Conservation (phyloP, 345 rosid species). For the Hibiscus mutabilis region DNA sequence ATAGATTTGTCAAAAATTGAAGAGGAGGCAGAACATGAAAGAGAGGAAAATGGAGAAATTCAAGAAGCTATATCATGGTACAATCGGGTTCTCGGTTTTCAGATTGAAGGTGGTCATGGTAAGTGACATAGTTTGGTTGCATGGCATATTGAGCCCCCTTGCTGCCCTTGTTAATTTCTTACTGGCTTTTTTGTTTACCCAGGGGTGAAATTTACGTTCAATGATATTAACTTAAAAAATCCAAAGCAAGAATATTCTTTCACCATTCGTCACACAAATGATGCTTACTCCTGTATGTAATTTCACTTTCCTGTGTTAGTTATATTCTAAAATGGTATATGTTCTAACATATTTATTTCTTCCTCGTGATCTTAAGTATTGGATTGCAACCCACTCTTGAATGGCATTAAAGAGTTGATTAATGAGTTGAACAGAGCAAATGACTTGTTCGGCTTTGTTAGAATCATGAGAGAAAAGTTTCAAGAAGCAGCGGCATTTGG, state of each 20-base stretch:
- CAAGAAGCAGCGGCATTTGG: constrained; percentile 55
- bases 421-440: constrained; percentile 69
- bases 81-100: constrained; percentile 66
- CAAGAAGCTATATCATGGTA: constrained; percentile 79
- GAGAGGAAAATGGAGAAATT: constrained; percentile 38
- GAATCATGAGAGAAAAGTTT: constrained; percentile 74
- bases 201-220: constrained; percentile 88
- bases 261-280: constrained; percentile 61
- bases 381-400: constrained; percentile 61
- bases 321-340: background rate
- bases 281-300: constrained; percentile 57
- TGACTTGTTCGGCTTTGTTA: constrained; percentile 74
- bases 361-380: constrained; percentile 46
- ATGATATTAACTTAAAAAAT: constrained; percentile 41
- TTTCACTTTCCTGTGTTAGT: background rate
- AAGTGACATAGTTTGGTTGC: constrained; percentile 12
- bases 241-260: constrained; percentile 50
- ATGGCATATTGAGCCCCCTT: constrained; percentile 5
- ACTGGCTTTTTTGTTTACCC: constrained; percentile 16
- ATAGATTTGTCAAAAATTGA: constrained; percentile 38
- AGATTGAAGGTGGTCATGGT: constrained; percentile 85
- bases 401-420: constrained; percentile 52
- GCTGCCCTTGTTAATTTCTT: constrained; percentile 10
- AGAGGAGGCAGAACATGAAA: constrained; percentile 37
- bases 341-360: constrained; percentile 10